Percentiles rank a stretch among this genome's conserved stretches.
phyloP scores from a whole-genome alignment of 2,329 filamentous ascomycete species.

The Mariannaea sp. region DNA sequence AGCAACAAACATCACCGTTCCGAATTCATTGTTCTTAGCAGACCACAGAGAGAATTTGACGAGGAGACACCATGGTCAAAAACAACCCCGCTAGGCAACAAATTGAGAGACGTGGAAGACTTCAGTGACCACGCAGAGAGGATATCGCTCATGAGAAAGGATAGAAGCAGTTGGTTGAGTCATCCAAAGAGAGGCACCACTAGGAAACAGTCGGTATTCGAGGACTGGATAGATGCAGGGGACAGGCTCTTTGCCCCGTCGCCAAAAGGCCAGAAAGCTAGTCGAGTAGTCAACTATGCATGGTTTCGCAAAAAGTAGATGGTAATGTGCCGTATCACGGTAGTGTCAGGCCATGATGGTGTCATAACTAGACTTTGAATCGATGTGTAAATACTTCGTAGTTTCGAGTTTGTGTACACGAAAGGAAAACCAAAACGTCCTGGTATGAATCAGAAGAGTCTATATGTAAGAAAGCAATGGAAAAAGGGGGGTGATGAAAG shows the following conservation, averaged over 20 bases:
- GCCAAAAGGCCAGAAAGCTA: constrained; percentile 7
- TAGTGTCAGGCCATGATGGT: not conserved
- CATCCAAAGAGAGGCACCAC: constrained; percentile 8
- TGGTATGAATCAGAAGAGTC: no score
- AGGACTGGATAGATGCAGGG: constrained; percentile 32
- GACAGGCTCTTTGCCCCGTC: constrained; percentile 31
- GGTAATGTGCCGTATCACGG: not conserved
- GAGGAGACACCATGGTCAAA: constrained; percentile 19
- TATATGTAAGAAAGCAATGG: not conserved
- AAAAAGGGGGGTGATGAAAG: not conserved
- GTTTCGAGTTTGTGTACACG: not conserved
- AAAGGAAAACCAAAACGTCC: no score
- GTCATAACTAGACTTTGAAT: not conserved
- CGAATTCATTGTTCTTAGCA: constrained; percentile 1
- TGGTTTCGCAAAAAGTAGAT: not conserved
- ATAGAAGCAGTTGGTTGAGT: constrained; percentile 4
- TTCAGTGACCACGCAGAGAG: not conserved
- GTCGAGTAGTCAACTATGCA: not conserved
- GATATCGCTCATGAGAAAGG: not conserved
- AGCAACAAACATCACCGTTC: constrained; percentile 4
- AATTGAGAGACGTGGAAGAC: constrained; percentile 13
- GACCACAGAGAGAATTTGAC: constrained; percentile 6
- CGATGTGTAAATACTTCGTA: not conserved
- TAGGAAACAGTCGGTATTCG: constrained; percentile 25
- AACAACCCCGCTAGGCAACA: constrained; percentile 20